Evolutionary conservation across 139 green algal genomes (phyloP).

Genomic region (Tetradesmus obliquus): DNA sequence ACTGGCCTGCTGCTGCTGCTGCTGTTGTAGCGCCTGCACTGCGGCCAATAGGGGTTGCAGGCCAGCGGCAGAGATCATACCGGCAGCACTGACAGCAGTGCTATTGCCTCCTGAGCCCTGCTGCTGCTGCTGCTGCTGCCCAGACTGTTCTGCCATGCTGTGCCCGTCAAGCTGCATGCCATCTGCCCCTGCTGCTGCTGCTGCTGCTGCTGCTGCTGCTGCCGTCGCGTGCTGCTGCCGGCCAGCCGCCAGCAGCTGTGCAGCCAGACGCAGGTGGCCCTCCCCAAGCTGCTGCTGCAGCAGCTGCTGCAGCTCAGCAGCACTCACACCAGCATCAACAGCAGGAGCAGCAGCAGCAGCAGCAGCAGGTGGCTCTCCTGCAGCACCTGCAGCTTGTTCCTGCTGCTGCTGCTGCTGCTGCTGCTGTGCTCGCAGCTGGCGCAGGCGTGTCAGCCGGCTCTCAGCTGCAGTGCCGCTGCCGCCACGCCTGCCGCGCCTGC

Average conservation of each 20-base stretch:
- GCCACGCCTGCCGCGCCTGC: background rate
- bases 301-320: background rate
- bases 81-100: background rate
- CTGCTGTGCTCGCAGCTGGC: background rate
- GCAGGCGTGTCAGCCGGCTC: background rate
- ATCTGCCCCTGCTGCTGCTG: constrained; percentile 1
- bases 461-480: background rate
- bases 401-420: background rate
- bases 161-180: background rate
- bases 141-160: background rate
- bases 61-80: background rate
- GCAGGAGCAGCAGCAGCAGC: background rate
- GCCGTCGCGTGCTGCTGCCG: background rate
- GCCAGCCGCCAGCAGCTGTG: background rate
- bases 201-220: background rate
- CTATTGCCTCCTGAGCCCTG: background rate
- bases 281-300: constrained; percentile 12
- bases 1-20: background rate
- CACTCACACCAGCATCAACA: background rate
- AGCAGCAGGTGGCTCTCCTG: background rate
- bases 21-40: background rate
- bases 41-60: background rate
- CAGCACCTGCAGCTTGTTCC: background rate
- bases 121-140: background rate
- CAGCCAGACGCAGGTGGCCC: background rate